A percentile compares a stretch with the other conserved stretches of the same genome.
These are phyloP conservation scores for Symbiodinium pilosum DNA, from an alignment of 73 alveolate genomes.

Conservation along the genomic window DNA sequence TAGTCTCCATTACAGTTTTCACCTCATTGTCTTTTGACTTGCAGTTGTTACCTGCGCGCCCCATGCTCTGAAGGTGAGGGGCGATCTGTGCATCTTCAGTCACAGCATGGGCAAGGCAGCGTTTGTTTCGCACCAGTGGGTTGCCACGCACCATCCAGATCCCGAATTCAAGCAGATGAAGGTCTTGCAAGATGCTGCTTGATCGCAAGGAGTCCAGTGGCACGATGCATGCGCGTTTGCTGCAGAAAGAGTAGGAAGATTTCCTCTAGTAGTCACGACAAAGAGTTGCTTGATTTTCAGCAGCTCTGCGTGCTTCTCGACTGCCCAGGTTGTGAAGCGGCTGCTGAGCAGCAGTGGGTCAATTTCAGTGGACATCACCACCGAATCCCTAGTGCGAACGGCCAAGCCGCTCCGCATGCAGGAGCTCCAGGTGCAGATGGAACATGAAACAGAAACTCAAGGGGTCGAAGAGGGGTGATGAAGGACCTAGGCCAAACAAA, in stretches of 20 bases:
- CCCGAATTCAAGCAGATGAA: slow-evolving; percentile 3
- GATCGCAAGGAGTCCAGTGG: slow-evolving; percentile 11
- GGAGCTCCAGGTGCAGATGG: neutral
- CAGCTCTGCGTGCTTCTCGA: slow-evolving; percentile 1
- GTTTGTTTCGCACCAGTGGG: slow-evolving; percentile 10
- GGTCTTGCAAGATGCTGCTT: slow-evolving; percentile 12
- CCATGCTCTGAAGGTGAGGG: slow-evolving; percentile 12
- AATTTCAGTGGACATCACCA: slow-evolving; percentile 1
- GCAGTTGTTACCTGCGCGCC: neutral
- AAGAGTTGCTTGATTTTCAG: neutral
- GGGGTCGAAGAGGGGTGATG: slow-evolving; percentile 6
- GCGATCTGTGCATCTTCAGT: slow-evolving; percentile 6
- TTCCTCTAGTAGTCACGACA: neutral
- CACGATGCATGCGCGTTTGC: neutral
- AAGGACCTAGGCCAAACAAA: neutral
- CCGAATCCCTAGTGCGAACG: slow-evolving; percentile 7
- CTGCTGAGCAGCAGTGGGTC: slow-evolving; percentile 2
- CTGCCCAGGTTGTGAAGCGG: slow-evolving; percentile 11
- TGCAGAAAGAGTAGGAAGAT: neutral
- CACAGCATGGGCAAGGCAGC: slow-evolving; percentile 20
- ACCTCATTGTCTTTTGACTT: neutral
- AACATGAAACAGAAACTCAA: neutral
- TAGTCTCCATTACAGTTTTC: neutral
- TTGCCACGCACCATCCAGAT: neutral
- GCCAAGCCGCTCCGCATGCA: slow-evolving; percentile 17